A percentile compares a stretch with the other conserved stretches of the same genome.
phyloP scores from a whole-genome alignment of 1,284 basidiomycete species.

The Rhizopogon parksii region DNA sequence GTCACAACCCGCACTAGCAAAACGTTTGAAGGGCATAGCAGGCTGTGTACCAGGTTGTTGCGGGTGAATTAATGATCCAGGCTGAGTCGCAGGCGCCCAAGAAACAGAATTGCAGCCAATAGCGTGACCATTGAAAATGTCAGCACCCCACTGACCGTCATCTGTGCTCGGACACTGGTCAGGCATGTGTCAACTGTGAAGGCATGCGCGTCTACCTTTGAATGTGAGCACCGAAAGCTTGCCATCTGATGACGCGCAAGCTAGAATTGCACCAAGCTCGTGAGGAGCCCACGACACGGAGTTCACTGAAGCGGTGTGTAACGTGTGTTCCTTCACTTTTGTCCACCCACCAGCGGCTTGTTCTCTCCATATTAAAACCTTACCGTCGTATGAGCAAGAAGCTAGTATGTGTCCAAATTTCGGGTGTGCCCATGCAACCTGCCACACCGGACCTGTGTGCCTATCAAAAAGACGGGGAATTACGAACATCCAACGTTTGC shows the following conservation, averaged over 20 bases:
- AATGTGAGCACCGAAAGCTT: conserved; percentile 96
- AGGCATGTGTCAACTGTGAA: background rate
- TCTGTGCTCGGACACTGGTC: conserved; percentile 42
- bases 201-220: conserved; percentile 58
- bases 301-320: conserved; percentile 97
- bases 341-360: conserved; percentile 71
- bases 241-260: conserved; percentile 95
- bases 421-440: conserved; percentile 97
- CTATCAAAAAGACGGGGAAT: conserved; percentile 30
- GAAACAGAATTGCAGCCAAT: conserved; percentile 97
- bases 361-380: conserved; percentile 98
- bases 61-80: conserved; percentile 74
- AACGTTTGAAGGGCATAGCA: conserved; percentile 64
- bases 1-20: conserved; percentile 94
- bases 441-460: conserved; percentile 97
- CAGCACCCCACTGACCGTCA: conserved; percentile 93
- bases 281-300: conserved; percentile 98
- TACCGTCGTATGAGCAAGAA: conserved; percentile 97
- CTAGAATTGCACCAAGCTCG: conserved; percentile 92
- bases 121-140: conserved; percentile 92
- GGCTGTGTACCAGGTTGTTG: conserved; percentile 36
- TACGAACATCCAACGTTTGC: background rate
- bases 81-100: conserved; percentile 88
- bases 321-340: conserved; percentile 92
- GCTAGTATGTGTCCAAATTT: conserved; percentile 95